Evolutionary conservation across 257 asterid genomes (phyloP), one percentile per base, ranked within the genome.

Genomic region (Craterostigma plantagineum): DNA sequence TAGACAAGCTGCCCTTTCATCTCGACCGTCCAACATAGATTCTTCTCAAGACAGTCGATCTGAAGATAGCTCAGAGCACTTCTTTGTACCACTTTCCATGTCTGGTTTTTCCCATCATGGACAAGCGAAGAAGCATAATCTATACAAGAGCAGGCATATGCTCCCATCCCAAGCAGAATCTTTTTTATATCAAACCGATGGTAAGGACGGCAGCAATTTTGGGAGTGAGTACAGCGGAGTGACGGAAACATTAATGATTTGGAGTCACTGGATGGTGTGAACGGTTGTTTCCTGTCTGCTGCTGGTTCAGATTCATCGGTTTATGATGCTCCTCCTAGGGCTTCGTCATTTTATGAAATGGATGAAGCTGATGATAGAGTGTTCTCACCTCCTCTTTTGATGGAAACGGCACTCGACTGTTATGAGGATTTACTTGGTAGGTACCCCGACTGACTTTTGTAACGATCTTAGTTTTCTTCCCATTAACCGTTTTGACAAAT

Each of bases 391-490:
- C 95, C 95, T 52, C 66, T 90, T 53, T 65, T 90, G 30, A 83
- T 77, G 84, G 95, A 83, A 56, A 45, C 84, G 8, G 66, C 92
- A 44, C 63, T 86, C 7, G 99, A 90, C 67, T 60, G 83, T 41
- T 90, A 90, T 1, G 99, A 83, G 61, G 99, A 90, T 67, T 70
- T 90, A 66, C 95, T 90, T 50, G 99, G 99, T 90, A 70, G 18
- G 84, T 23, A 38, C 34, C 37, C 33, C 39, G 18, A n/a, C n/a
- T n/a, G n/a, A 10, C 48, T 48, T 51, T 42, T 17, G 23, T 51
- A 39, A 38, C 35, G 27, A 34, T 33, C 41, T 42, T 50, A 44
- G 7, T 1, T 43, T 43, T 2, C 17, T n/a, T 14, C 16, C n/a
- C 14, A 12, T 34, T 34, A 34, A 5, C 41, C 30, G 34, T 47